These are phyloP conservation scores for Skeletonema tropicum DNA, from an alignment of 108 stramenopile species.

Conservation along the genomic window DNA sequence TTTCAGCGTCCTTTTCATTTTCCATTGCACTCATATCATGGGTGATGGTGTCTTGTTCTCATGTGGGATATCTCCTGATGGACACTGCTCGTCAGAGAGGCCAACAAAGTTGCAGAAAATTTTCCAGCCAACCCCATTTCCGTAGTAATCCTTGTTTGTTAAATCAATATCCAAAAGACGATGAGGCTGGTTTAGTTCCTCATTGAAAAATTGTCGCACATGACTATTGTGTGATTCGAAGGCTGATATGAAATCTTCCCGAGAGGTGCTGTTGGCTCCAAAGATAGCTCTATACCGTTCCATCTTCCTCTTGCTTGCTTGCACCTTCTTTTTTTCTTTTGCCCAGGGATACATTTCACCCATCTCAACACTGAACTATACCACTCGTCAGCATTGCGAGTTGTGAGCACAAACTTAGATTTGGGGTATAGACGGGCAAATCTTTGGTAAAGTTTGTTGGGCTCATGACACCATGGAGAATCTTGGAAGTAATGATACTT, in stretches of 20 bases:
- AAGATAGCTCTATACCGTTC: neutral
- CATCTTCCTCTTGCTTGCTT: neutral
- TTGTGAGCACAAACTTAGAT: neutral
- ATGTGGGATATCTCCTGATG: neutral
- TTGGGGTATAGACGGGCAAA: neutral
- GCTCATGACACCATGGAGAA: neutral
- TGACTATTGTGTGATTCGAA: neutral
- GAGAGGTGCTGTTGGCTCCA: neutral
- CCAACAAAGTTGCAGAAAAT: neutral
- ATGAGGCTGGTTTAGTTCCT: neutral
- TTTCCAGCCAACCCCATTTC: neutral
- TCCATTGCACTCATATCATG: too few relatives aligned
- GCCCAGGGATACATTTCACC: neutral
- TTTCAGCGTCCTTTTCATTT: too few relatives aligned
- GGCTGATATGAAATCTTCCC: neutral
- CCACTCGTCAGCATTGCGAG: constrained; percentile 1
- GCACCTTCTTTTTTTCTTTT: neutral
- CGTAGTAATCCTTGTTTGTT: neutral
- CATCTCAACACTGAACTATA: neutral
- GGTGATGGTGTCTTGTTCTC: neutral
- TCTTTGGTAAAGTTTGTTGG: neutral
- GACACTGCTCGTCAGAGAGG: neutral
- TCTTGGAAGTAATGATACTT: neutral
- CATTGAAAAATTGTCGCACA: constrained; percentile 1
- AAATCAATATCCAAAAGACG: neutral